A percentile compares a stretch with the other conserved stretches of the same genome.
phyloP scores from a whole-genome alignment of 257 asterid species.

The Jaltomata sinuosa region DNA sequence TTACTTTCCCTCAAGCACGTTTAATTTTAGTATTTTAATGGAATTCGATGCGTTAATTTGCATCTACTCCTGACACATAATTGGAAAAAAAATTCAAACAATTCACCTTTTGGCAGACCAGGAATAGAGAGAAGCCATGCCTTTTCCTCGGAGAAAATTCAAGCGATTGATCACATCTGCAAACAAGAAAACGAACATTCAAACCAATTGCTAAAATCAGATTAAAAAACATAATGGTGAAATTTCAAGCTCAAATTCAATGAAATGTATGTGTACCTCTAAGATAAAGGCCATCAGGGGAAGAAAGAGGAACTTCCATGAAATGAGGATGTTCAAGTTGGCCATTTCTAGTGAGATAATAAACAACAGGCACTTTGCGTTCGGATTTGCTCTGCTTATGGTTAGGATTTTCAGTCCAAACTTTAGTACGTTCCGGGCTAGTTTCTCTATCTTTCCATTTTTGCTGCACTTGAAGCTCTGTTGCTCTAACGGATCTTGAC shows the following conservation, averaged over 20 bases:
- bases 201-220: background rate
- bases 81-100: background rate
- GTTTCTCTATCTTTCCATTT: slow-evolving; percentile 12
- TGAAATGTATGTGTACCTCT: slow-evolving; percentile 26
- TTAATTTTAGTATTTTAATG: background rate
- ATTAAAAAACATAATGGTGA: background rate
- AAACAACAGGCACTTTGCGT: slow-evolving; percentile 53
- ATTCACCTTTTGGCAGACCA: slow-evolving; percentile 77
- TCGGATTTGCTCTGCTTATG: slow-evolving; percentile 14
- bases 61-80: background rate
- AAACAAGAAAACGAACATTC: background rate
- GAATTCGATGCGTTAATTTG: background rate
- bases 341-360: slow-evolving; percentile 65
- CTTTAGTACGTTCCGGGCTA: slow-evolving; percentile 50
- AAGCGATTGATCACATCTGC: slow-evolving; percentile 68
- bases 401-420: slow-evolving; percentile 45
- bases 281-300: slow-evolving; percentile 56
- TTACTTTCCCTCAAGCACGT: background rate
- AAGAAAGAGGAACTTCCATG: slow-evolving; percentile 80
- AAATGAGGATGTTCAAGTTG: slow-evolving; percentile 94
- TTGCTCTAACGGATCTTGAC: background rate
- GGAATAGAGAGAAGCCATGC: slow-evolving; percentile 71
- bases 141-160: slow-evolving; percentile 70
- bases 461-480: background rate
- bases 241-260: background rate